Conservation (phyloP, 768 basidiomycete species). For the Aureoboletus auriporus region DNA sequence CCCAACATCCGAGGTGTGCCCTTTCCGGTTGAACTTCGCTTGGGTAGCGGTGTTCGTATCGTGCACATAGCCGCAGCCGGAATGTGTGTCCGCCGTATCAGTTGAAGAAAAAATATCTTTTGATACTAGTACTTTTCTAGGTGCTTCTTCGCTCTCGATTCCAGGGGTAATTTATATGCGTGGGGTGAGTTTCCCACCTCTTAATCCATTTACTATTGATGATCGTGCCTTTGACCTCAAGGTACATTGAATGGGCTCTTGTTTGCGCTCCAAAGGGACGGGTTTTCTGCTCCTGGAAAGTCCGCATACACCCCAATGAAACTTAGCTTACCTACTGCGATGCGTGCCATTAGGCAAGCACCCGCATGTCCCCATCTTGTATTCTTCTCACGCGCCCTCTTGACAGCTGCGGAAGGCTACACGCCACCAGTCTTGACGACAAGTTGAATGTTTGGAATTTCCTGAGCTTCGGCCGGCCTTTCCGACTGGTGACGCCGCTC, state of each 20-base stretch:
- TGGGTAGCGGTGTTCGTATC: constrained; percentile 54
- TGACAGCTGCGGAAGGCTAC: constrained; percentile 71
- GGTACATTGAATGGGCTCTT: constrained; percentile 56
- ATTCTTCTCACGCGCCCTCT: constrained; percentile 10
- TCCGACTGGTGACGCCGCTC: constrained; percentile 44
- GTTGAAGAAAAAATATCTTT: constrained; percentile 1
- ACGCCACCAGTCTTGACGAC: constrained; percentile 63
- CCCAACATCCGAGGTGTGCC: constrained; percentile 43
- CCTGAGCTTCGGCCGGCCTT: constrained; percentile 74
- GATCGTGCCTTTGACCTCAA: constrained; percentile 31
- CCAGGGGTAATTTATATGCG: constrained; percentile 65
- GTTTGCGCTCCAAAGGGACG: constrained; percentile 42
- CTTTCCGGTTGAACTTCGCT: constrained; percentile 57
- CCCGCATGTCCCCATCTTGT: not conserved
- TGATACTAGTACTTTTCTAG: constrained; percentile 34
- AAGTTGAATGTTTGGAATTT: constrained; percentile 68
- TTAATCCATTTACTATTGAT: constrained; percentile 3
- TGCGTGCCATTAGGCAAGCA: constrained; percentile 61
- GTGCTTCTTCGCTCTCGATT: constrained; percentile 86
- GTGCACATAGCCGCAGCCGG: constrained; percentile 78
- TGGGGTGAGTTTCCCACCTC: constrained; percentile 55
- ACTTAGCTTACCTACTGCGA: constrained; percentile 54
- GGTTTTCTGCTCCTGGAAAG: constrained; percentile 54
- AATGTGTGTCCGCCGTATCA: constrained; percentile 48
- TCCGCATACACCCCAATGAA: constrained; percentile 49